These are phyloP conservation scores for Tothia fuscella DNA, from an alignment of 2,329 filamentous ascomycete species.

Conservation along the genomic window DNA sequence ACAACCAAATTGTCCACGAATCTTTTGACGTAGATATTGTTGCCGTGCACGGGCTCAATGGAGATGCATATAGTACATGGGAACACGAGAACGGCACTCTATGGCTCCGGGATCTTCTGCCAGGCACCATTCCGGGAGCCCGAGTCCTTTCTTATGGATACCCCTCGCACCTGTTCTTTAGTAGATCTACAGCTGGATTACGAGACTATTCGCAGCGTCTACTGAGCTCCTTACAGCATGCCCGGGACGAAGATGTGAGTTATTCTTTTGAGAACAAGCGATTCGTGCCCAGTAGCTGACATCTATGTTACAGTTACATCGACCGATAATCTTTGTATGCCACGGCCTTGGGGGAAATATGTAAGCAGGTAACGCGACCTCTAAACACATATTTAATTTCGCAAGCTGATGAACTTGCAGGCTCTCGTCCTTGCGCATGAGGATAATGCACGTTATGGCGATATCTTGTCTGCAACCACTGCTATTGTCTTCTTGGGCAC, in stretches of 20 bases:
- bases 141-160: conserved; percentile 19
- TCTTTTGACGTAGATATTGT: conserved; percentile 21
- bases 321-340: background rate
- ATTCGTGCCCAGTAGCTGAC: too few species aligned
- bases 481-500: background rate
- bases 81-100: conserved; percentile 20
- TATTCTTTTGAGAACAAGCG: too few species aligned
- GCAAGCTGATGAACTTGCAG: too few species aligned
- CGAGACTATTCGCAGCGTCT: too few species aligned
- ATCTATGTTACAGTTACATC: too few species aligned
- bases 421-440: background rate
- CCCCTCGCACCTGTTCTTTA: conserved; percentile 15
- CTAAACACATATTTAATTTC: too few species aligned
- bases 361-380: too few species aligned
- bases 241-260: too few species aligned
- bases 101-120: conserved; percentile 31
- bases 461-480: background rate
- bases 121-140: conserved; percentile 15
- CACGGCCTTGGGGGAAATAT: background rate
- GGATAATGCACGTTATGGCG: background rate
- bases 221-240: too few species aligned
- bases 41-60: conserved; percentile 32
- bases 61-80: conserved; percentile 28
- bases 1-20: too few species aligned
- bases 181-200: too few species aligned